phyloP scores from a whole-genome alignment of 352 stramenopile species.

The Globisporangium mamillatum region DNA sequence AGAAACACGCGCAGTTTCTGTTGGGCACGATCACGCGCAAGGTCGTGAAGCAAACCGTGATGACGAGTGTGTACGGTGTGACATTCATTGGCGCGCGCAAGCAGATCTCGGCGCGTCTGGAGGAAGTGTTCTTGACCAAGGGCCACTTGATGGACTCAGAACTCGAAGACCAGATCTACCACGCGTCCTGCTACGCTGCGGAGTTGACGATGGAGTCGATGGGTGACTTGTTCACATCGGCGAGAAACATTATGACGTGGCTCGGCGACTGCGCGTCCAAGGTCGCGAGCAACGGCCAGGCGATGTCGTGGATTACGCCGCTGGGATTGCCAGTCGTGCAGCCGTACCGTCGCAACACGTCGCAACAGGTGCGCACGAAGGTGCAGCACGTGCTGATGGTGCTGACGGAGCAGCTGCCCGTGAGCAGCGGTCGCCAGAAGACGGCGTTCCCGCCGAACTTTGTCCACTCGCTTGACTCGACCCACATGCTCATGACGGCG shows the following conservation, averaged over 20 bases:
- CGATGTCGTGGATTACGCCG: slow-evolving; percentile 70
- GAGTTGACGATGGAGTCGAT: slow-evolving; percentile 96
- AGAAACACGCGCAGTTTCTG: slow-evolving; percentile 66
- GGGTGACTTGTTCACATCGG: slow-evolving; percentile 94
- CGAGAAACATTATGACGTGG: slow-evolving; percentile 92
- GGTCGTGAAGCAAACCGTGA: slow-evolving; percentile 99
- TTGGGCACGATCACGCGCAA: slow-evolving; percentile 87
- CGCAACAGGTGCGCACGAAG: slow-evolving; percentile 78
- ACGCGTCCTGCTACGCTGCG: slow-evolving; percentile 89
- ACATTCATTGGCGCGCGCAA: slow-evolving; percentile 98
- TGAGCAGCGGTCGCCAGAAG: slow-evolving; percentile 88
- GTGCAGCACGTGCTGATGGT: slow-evolving; percentile 90
- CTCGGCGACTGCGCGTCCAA: slow-evolving; percentile 69
- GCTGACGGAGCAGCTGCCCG: slow-evolving; percentile 51
- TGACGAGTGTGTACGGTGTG: slow-evolving; percentile 99
- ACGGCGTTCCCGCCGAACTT: slow-evolving; percentile 99
- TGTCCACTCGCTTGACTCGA: slow-evolving; percentile 94
- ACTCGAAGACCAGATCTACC: slow-evolving; percentile 87
- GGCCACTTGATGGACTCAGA: slow-evolving; percentile 63
- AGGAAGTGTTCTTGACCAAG: slow-evolving; percentile 88
- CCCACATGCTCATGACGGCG: slow-evolving; percentile 99
- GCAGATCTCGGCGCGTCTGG: slow-evolving; percentile 97
- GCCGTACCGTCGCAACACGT: slow-evolving; percentile 91
- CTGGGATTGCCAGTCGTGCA: neutral
- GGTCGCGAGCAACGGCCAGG: slow-evolving; percentile 83